Evolutionary conservation across 1,139 yeast species (phyloP), one percentile per base, ranked within the genome.

Genomic region (Taphrina flavorubra): DNA sequence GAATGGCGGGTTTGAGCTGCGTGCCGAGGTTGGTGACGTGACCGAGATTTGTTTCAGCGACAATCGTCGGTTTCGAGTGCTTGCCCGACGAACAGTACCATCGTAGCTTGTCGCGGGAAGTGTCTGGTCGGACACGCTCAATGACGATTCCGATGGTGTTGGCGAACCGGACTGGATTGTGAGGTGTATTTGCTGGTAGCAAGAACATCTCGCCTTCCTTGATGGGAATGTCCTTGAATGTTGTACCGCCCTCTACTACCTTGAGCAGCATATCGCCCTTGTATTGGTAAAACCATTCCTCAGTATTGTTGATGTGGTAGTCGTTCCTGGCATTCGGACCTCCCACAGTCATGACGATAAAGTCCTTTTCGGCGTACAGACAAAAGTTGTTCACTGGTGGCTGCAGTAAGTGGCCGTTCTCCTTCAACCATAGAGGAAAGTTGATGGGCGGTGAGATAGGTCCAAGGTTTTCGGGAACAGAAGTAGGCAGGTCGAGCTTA

Each of bases 251-350:
- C 74, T 92, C 97, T 1, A 92, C 97, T 1, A 92, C 96, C 74
- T 86, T 87, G 72, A 92, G 82, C 40, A 90, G 84, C 96, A 92
- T 92, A 44, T 83, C 81, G 36, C 60, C 61, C 44, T 62, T 69
- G 49, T 61, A 59, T 37, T 68, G 64, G 46, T 53, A 65, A 46
- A 62, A 68, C 84, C 92, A 92, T 75, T 92, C 97, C 0, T 97
- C 97, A 0, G 97, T 92, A 74, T 90, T 96, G 76, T 92, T 92
- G 68, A 92, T 85, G 76, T 92, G 98, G 77, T 90, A 92, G 76
- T 92, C 97, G 0, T 97, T 91, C 71, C 97, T 83, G 75, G 88
- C 96, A 77, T 92, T 92, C 1, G 97, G 97, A 0, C 97, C 98
- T 7, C 97, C 97, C 1, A 92, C 96, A 64, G 86, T 82, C 97